Evolutionary conservation across 805 yeast species (phyloP).

Genomic region (Yarrowia yakushimensis): DNA sequence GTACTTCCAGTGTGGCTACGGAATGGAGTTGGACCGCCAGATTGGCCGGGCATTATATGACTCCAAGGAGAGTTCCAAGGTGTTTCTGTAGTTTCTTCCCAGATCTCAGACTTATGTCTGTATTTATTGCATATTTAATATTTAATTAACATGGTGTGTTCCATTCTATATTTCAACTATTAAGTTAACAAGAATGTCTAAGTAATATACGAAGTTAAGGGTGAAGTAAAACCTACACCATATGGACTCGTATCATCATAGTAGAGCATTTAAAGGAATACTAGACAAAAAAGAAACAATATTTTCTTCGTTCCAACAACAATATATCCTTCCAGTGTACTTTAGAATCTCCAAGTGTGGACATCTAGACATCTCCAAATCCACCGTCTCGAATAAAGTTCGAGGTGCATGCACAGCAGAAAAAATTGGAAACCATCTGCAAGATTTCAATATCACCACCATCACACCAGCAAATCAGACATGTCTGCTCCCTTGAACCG

Average conservation of each 20-base stretch:
- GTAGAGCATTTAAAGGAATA: no score
- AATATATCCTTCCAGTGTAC: no score
- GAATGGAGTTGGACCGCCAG: constrained; percentile 13
- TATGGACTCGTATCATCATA: no score
- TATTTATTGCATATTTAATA: neutral
- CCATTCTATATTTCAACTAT: no score
- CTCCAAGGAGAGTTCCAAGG: constrained; percentile 9
- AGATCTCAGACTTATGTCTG: neutral
- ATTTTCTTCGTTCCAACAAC: no score
- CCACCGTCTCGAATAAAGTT: neutral
- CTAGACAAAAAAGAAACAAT: no score
- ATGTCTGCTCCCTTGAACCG: constrained; percentile 26
- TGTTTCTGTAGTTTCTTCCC: neutral
- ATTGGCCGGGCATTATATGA: constrained; percentile 14
- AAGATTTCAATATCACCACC: constrained; percentile 24
- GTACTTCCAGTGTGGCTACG: constrained; percentile 18
- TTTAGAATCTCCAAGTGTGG: no score
- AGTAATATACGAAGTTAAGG: neutral
- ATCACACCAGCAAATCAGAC: neutral
- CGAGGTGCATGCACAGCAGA: constrained; percentile 1
- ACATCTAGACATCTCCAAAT: neutral
- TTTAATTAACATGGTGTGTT: no score
- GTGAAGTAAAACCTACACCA: neutral
- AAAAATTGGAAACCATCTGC: constrained; percentile 24
- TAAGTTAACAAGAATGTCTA: no score